Percentiles rank a stretch among this genome's conserved stretches.
These are phyloP conservation scores for Isabelozyma pseudorhagii DNA, from an alignment of 805 yeast genomes.

Conservation along the genomic window DNA sequence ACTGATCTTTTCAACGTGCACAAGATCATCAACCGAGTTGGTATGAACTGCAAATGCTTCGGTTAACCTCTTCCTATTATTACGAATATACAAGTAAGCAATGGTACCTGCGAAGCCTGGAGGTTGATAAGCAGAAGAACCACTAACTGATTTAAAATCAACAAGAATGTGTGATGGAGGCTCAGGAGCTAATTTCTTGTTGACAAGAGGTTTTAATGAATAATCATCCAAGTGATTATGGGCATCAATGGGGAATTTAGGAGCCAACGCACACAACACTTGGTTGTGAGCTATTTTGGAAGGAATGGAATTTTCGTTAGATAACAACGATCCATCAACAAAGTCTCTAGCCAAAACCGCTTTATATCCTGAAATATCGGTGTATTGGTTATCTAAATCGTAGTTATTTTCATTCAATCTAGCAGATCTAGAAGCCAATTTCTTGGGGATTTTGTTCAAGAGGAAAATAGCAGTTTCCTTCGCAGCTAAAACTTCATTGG, in stretches of 20 bases:
- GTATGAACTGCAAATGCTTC: slow-evolving; percentile 77
- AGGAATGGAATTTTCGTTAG: slow-evolving; percentile 42
- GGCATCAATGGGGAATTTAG: slow-evolving; percentile 60
- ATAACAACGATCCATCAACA: slow-evolving; percentile 53
- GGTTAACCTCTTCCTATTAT: slow-evolving; percentile 59
- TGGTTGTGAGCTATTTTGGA: slow-evolving; percentile 65
- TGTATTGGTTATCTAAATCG: slow-evolving; percentile 36
- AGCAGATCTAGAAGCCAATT: slow-evolving; percentile 44
- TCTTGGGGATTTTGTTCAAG: slow-evolving; percentile 58
- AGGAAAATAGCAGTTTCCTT: slow-evolving; percentile 50
- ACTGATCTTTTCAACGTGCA: slow-evolving; percentile 61
- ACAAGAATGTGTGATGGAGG: slow-evolving; percentile 68
- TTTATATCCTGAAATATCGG: slow-evolving; percentile 63
- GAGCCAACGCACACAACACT: slow-evolving; percentile 65
- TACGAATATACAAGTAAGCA: slow-evolving; percentile 70
- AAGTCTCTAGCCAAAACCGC: slow-evolving; percentile 65
- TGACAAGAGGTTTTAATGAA: slow-evolving; percentile 44
- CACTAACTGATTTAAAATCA: slow-evolving; percentile 67
- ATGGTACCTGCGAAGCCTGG: slow-evolving; percentile 68
- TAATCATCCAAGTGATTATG: slow-evolving; percentile 23
- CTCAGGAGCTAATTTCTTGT: slow-evolving; percentile 45
- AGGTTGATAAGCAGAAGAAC: slow-evolving; percentile 57
- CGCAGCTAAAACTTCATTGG: slow-evolving; percentile 47
- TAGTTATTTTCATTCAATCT: slow-evolving; percentile 36
- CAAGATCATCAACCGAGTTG: slow-evolving; percentile 52